Evolutionary conservation across 2,329 filamentous ascomycete species (phyloP).

Genomic region (Ceratocystis lukuohia): DNA sequence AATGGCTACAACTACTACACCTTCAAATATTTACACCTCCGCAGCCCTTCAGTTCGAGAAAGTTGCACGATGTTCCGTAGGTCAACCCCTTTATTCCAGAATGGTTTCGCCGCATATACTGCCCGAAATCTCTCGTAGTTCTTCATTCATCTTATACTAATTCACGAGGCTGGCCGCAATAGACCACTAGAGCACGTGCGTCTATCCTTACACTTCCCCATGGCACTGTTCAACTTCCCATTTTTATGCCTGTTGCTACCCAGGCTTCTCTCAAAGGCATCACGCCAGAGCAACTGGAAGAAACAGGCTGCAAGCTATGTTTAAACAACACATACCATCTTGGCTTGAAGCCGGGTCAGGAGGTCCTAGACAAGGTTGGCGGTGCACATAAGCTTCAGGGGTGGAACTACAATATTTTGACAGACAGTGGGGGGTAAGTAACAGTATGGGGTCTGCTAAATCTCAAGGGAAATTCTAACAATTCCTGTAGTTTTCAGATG

Average conservation of each 20-base stretch:
- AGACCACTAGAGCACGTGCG: slow-evolving; percentile 91
- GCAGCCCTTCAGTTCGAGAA: slow-evolving; percentile 68
- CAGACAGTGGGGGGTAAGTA: slow-evolving; percentile 56
- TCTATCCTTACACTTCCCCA: slow-evolving; percentile 80
- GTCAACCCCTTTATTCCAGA: slow-evolving; percentile 24
- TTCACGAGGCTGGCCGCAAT: neutral
- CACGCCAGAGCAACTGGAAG: slow-evolving; percentile 81
- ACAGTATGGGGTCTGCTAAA: neutral
- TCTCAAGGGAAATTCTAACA: slow-evolving; percentile 3
- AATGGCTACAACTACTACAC: slow-evolving; percentile 12
- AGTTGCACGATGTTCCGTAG: slow-evolving; percentile 65
- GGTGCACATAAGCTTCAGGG: slow-evolving; percentile 90
- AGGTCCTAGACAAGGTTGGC: slow-evolving; percentile 71
- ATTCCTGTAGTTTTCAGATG: slow-evolving; percentile 80
- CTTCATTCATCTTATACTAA: neutral
- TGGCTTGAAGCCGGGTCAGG: slow-evolving; percentile 85
- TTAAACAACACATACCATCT: slow-evolving; percentile 98
- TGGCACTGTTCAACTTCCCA: slow-evolving; percentile 75
- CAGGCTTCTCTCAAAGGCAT: slow-evolving; percentile 91
- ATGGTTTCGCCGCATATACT: too few relatives aligned
- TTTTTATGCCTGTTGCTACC: slow-evolving; percentile 98
- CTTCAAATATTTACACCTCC: slow-evolving; percentile 36
- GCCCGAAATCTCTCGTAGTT: neutral
- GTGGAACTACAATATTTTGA: slow-evolving; percentile 91
- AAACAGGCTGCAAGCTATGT: slow-evolving; percentile 78